Percentiles rank a stretch among this genome's conserved stretches.
Conservation (phyloP, 2,329 filamentous ascomycete genomes). For the Hypoxylon sp. region DNA sequence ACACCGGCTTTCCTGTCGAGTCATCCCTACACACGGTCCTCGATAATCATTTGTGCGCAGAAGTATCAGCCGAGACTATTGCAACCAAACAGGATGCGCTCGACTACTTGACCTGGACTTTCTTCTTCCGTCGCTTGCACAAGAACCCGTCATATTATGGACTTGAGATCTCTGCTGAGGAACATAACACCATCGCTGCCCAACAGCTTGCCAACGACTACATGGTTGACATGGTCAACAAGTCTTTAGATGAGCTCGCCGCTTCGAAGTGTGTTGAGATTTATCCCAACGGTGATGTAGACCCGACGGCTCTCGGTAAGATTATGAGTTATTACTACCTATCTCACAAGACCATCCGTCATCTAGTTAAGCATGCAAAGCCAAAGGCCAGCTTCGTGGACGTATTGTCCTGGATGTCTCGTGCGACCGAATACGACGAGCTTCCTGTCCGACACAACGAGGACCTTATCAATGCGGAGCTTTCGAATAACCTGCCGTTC, state of each 20-base stretch:
- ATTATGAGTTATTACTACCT: conserved; percentile 99
- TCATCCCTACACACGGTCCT: conserved; percentile 95
- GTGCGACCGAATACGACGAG: conserved; percentile 96
- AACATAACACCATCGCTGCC: conserved; percentile 87
- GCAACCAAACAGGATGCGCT: conserved; percentile 95
- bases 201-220: conserved; percentile 92
- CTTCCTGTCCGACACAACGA: conserved; percentile 98
- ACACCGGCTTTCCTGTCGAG: conserved; percentile 97
- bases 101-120: conserved; percentile 98
- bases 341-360: conserved; percentile 92
- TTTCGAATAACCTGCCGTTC: conserved; percentile 83
- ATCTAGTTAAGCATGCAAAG: conserved; percentile 82
- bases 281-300: conserved; percentile 88
- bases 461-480: conserved; percentile 93
- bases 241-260: conserved; percentile 83
- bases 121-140: conserved; percentile 96
- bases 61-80: conserved; percentile 93
- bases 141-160: conserved; percentile 99
- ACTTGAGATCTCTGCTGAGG: conserved; percentile 90
- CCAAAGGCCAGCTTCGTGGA: conserved; percentile 82
- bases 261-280: conserved; percentile 86
- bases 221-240: conserved; percentile 93
- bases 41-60: conserved; percentile 95
- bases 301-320: conserved; percentile 91
- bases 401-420: conserved; percentile 90